Evolutionary conservation across 2,329 filamentous ascomycete species (phyloP), one percentile per base, ranked within the genome.

Genomic region (Aspergillus neotritici): DNA sequence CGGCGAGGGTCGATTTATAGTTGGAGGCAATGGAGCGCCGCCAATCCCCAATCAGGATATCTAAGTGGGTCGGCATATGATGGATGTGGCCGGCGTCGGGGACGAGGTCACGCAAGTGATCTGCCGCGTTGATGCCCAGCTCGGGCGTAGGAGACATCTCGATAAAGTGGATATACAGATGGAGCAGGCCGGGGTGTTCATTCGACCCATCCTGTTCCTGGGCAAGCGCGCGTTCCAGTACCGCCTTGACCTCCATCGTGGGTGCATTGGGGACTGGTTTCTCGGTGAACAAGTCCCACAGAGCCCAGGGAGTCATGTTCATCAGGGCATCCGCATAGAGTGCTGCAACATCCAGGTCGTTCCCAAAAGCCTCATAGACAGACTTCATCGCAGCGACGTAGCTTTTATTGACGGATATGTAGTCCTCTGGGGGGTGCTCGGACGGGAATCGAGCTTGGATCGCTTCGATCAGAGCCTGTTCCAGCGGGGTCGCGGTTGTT

Each of bases 1-100:
- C 84, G 1, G 82, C 83, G 0, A 65, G 56, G 31, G 84, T 81
- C 8, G 84, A 83, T 14, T 75, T 71, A 2, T 74, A 68, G 58
- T 88, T 89, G 4, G 81, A 81, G 1, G 69, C 67, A 40, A 87
- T 79, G 4, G 82, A 82, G 10, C 72, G 70, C 13, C 74, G 68
- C 57, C 87, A 89, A 53, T 87, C 78, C 14, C 85, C 85, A 14
- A 81, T 75, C 0, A 88, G 72, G 7, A 86, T 76, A 58, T 88
- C 84, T 14, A 88, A 70, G 58, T 89, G 85, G 0, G 79, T 80
- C 0, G 85, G 84, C 85, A 89, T 88, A 56, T 87, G 84, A 14
- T 79, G 72, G 0, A 86, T 64, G 57, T 87, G 84, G 1, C 83
- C 83, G 0, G 78, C 73, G 56, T 86, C 82, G 0, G 83, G 83